These are phyloP conservation scores for Candida manassasensis DNA, from an alignment of 805 yeast species.

Conservation along the genomic window DNA sequence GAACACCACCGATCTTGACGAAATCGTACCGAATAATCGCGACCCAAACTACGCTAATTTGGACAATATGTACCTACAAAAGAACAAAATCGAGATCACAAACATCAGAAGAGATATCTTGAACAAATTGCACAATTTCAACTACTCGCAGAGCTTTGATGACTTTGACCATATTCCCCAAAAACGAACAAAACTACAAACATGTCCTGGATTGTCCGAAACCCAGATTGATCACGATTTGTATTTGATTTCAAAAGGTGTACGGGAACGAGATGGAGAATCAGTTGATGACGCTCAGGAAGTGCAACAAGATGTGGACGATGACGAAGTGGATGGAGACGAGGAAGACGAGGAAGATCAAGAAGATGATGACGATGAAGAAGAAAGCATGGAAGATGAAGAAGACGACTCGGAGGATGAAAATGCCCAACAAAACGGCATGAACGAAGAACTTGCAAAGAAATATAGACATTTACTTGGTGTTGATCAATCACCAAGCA, in stretches of 20 bases:
- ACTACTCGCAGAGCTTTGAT: conserved; percentile 3
- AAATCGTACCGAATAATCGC: conserved; percentile 5
- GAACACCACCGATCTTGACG: conserved; percentile 2
- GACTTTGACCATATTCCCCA: conserved; percentile 1
- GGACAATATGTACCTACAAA: conserved; percentile 19
- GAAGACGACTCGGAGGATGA: conserved; percentile 5
- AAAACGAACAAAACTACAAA: conserved; percentile 10
- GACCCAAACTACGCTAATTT: conserved; percentile 19
- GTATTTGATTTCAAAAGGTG: conserved; percentile 12
- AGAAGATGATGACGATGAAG: conserved; percentile 11
- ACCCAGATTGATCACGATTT: conserved; percentile 25
- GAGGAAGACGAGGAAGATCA: conserved; percentile 6
- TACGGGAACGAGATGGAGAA: conserved; percentile 7
- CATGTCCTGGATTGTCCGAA: conserved; percentile 18
- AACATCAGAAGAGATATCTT: conserved; percentile 17
- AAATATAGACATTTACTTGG: conserved; percentile 11
- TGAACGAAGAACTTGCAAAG: conserved; percentile 7
- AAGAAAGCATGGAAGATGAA: conserved; percentile 2
- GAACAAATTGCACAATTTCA: conserved; percentile 1
- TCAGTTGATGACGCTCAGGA: conserved; percentile 8
- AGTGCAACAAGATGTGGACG: conserved; percentile 1
- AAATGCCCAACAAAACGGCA: conserved; percentile 7
- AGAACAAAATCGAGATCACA: conserved; percentile 30
- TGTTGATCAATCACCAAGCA: not conserved
- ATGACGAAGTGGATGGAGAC: conserved; percentile 9